Percentiles rank a stretch among this genome's conserved stretches.
These are phyloP conservation scores for Corylus heterophylla DNA, from an alignment of 306 rosid genomes.

Conservation along the genomic window DNA sequence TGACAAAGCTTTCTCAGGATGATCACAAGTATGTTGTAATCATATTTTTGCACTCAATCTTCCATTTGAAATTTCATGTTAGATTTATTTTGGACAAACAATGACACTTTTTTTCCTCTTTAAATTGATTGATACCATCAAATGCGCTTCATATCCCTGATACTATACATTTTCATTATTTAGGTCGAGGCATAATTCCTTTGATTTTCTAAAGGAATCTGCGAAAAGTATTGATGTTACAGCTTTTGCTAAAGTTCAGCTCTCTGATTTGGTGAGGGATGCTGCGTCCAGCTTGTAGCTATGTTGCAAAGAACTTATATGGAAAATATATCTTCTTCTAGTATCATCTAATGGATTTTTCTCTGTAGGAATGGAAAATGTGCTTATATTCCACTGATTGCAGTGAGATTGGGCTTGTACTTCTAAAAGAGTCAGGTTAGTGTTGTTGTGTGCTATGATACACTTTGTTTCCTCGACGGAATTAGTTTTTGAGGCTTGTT, in stretches of 20 bases:
- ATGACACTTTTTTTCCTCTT: neutral
- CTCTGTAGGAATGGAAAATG: constrained; percentile 75
- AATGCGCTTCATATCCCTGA: constrained; percentile 22
- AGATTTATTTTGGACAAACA: constrained; percentile 3
- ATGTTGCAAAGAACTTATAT: constrained; percentile 25
- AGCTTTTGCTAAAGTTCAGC: constrained; percentile 56
- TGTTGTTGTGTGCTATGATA: constrained; percentile 13
- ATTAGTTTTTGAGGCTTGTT: constrained; percentile 17
- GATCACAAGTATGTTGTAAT: constrained; percentile 65
- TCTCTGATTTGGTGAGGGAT: constrained; percentile 79
- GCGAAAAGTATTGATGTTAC: constrained; percentile 52
- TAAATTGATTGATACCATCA: neutral
- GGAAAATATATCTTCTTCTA: constrained; percentile 16
- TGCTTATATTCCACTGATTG: constrained; percentile 75
- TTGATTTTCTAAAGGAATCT: constrained; percentile 44
- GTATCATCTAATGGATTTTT: constrained; percentile 26
- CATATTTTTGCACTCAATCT: neutral
- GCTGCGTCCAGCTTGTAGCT: constrained; percentile 17
- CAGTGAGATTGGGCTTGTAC: constrained; percentile 80
- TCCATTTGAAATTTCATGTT: neutral
- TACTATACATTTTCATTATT: constrained; percentile 26
- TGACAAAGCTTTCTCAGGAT: constrained; percentile 66
- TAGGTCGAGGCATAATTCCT: constrained; percentile 58
- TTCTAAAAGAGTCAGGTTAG: constrained; percentile 71
- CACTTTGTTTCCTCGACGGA: constrained; percentile 18